Conservation (phyloP, 768 basidiomycete species). For the Kondoa subrosea region DNA sequence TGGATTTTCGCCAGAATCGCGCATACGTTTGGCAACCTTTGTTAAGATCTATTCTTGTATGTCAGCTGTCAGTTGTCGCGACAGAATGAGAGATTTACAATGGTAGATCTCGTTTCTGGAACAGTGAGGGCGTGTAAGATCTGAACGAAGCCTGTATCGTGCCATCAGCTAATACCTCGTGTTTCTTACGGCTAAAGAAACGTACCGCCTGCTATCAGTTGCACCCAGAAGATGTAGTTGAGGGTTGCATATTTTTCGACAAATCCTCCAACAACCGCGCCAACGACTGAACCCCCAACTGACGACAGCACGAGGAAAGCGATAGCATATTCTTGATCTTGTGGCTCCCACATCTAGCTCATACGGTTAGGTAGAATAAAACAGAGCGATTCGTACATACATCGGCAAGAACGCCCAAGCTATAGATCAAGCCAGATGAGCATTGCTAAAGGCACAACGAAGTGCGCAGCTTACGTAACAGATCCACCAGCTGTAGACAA, state of each 20-base stretch:
- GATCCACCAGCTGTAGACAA: constrained; percentile 31
- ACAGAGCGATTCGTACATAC: constrained; percentile 12
- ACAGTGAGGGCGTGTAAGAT: constrained; percentile 28
- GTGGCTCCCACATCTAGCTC: constrained; percentile 19
- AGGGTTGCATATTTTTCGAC: constrained; percentile 20
- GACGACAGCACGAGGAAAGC: constrained; percentile 29
- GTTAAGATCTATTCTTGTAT: not conserved
- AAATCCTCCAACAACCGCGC: constrained; percentile 61
- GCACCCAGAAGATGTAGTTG: constrained; percentile 25
- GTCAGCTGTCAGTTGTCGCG: constrained; percentile 3
- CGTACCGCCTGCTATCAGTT: constrained; percentile 28
- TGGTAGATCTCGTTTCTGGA: constrained; percentile 28
- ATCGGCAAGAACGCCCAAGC: constrained; percentile 25
- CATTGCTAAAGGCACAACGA: constrained; percentile 20
- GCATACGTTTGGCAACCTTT: not conserved
- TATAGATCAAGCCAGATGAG: not conserved
- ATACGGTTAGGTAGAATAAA: not conserved
- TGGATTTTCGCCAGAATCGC: constrained; percentile 23
- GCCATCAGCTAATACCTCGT: not conserved
- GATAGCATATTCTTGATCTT: constrained; percentile 29
- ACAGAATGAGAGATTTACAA: constrained; percentile 27
- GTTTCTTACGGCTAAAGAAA: not conserved
- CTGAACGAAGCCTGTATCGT: constrained; percentile 20
- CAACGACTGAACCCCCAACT: constrained; percentile 38
- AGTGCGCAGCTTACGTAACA: constrained; percentile 22